Conservation (phyloP, 2,329 filamentous ascomycete species). For the Didymella lethalis region DNA sequence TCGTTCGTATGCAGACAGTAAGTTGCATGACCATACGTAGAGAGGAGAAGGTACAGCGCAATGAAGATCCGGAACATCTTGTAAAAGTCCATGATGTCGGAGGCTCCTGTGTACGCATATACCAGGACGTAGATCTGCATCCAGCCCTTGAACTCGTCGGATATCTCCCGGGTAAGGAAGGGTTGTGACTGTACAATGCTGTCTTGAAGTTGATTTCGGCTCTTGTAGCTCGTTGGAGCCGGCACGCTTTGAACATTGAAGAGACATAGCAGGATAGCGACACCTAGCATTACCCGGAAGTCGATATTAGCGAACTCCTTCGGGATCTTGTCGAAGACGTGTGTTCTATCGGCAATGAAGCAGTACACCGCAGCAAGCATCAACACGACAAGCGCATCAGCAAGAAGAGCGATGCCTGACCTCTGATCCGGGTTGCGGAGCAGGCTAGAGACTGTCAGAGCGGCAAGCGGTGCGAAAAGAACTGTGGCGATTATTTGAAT, state of each 20-base stretch:
- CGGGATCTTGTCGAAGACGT: constrained; percentile 61
- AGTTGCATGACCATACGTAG: constrained; percentile 67
- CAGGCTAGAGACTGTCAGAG: constrained; percentile 2
- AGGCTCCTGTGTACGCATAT: constrained; percentile 67
- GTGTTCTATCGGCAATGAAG: constrained; percentile 63
- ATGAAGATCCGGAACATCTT: constrained; percentile 63
- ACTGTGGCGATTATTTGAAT: constrained; percentile 49
- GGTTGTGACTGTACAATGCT: background rate
- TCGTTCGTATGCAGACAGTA: constrained; percentile 66
- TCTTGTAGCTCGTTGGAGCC: constrained; percentile 2
- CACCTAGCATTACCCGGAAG: constrained; percentile 44
- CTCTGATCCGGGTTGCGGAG: background rate
- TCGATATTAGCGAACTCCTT: constrained; percentile 54
- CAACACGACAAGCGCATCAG: constrained; percentile 11
- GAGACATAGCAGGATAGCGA: constrained; percentile 41
- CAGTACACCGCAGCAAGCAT: constrained; percentile 51
- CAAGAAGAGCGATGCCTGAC: background rate
- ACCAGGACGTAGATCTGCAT: constrained; percentile 66
- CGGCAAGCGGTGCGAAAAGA: constrained; percentile 38
- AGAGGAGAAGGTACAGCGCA: constrained; percentile 68
- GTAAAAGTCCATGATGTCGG: constrained; percentile 61
- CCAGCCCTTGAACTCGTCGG: constrained; percentile 72
- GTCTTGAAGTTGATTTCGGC: constrained; percentile 23
- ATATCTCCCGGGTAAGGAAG: constrained; percentile 64
- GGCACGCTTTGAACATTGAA: constrained; percentile 39